Percentiles rank a stretch among this genome's conserved stretches.
phyloP scores from a whole-genome alignment of 202 grass and related monocot genomes.

The Carex sylvatica region DNA sequence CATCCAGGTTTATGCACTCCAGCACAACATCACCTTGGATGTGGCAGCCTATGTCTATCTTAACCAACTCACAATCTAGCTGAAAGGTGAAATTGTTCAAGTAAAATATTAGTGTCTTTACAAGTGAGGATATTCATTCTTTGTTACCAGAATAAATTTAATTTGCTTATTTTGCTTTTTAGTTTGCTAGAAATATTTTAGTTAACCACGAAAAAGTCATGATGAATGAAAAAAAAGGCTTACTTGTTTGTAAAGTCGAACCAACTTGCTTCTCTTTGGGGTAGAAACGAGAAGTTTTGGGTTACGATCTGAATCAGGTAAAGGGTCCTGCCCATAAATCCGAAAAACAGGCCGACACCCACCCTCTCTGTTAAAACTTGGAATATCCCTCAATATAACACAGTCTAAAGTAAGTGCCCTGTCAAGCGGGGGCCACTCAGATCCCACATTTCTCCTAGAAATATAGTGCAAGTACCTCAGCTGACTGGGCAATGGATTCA shows the following conservation, averaged over 20 bases:
- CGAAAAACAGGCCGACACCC: slow-evolving; percentile 88
- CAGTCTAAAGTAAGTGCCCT: slow-evolving; percentile 92
- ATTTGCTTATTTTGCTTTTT: background rate
- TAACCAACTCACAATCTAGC: slow-evolving; percentile 91
- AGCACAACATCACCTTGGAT: slow-evolving; percentile 98
- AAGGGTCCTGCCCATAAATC: slow-evolving; percentile 93
- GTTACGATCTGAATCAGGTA: slow-evolving; percentile 44
- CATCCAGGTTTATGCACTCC: slow-evolving; percentile 90
- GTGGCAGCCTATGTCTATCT: slow-evolving; percentile 94
- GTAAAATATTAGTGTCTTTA: background rate
- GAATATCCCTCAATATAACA: slow-evolving; percentile 78
- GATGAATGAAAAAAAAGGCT: background rate
- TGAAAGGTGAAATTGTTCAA: slow-evolving; percentile 34
- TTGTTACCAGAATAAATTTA: background rate
- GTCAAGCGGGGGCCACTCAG: slow-evolving; percentile 78
- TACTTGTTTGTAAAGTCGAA: slow-evolving; percentile 89
- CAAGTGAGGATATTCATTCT: background rate
- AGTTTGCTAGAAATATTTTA: background rate
- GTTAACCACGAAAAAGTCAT: background rate
- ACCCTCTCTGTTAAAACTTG: slow-evolving; percentile 56
- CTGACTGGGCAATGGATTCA: slow-evolving; percentile 93
- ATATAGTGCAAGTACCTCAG: slow-evolving; percentile 94
- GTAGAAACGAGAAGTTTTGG: slow-evolving; percentile 78
- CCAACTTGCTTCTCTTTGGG: slow-evolving; percentile 73
- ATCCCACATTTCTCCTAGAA: slow-evolving; percentile 77